A percentile compares a stretch with the other conserved stretches of the same genome.
Conservation (phyloP, 495 filamentous ascomycete genomes). For the Aspergillus hancockii region DNA sequence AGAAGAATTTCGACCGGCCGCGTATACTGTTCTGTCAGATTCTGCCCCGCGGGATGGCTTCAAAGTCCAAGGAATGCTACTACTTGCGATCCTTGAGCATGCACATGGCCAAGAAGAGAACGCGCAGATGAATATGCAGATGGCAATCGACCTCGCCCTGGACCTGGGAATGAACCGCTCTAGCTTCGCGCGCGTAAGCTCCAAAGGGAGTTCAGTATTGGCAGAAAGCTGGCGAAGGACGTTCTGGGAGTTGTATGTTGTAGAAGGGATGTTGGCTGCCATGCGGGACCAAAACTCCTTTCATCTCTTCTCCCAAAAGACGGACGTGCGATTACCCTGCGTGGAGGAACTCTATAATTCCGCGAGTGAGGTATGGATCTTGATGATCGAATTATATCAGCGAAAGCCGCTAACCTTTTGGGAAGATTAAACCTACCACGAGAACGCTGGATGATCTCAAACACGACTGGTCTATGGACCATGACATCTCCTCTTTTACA, state of each 20-base stretch:
- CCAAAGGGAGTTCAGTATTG: constrained; percentile 48
- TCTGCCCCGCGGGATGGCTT: constrained; percentile 58
- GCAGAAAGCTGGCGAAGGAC: constrained; percentile 78
- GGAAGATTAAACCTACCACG: constrained; percentile 8
- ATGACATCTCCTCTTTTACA: constrained; percentile 27
- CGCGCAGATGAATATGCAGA: constrained; percentile 59
- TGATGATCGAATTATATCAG: neutral
- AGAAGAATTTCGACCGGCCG: constrained; percentile 56
- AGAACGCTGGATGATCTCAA: constrained; percentile 17
- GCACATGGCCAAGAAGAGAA: constrained; percentile 61
- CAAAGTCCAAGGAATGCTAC: constrained; percentile 69
- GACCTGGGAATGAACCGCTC: constrained; percentile 66
- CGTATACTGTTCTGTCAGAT: constrained; percentile 53
- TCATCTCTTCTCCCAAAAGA: constrained; percentile 31
- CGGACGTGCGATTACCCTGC: constrained; percentile 31
- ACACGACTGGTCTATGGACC: constrained; percentile 16
- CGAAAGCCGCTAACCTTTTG: neutral
- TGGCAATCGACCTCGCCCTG: constrained; percentile 63
- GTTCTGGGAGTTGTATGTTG: constrained; percentile 81
- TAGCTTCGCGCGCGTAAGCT: constrained; percentile 34
- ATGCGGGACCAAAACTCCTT: constrained; percentile 28
- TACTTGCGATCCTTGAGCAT: constrained; percentile 69
- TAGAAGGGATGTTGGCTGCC: constrained; percentile 53
- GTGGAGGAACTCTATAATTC: constrained; percentile 21
- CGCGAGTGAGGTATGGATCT: constrained; percentile 10